Conservation (phyloP, 2,329 filamentous ascomycete genomes). For the Hirsutella minnesotensis region DNA sequence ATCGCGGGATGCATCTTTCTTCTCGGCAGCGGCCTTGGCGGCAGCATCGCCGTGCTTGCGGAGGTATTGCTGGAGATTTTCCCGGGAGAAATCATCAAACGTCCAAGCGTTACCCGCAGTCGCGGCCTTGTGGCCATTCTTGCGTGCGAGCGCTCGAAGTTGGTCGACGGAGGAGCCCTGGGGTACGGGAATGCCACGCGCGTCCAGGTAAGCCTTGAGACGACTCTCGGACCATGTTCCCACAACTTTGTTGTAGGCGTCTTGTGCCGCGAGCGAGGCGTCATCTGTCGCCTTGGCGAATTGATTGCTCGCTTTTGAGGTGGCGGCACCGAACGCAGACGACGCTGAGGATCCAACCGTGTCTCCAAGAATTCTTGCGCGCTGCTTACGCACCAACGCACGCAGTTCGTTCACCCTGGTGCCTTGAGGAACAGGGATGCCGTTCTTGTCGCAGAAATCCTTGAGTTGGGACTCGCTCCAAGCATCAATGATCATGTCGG, state of each 20-base stretch:
- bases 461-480: slow-evolving; percentile 89
- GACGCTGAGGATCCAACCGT: slow-evolving; percentile 44
- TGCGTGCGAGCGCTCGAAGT: slow-evolving; percentile 62
- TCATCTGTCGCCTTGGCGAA: slow-evolving; percentile 66
- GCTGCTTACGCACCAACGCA: slow-evolving; percentile 80
- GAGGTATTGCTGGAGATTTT: slow-evolving; percentile 54
- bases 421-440: slow-evolving; percentile 76
- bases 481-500: slow-evolving; percentile 73
- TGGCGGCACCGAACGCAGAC: slow-evolving; percentile 58
- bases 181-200: slow-evolving; percentile 64
- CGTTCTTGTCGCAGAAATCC: slow-evolving; percentile 85
- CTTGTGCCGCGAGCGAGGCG: slow-evolving; percentile 47
- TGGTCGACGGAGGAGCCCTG: slow-evolving; percentile 61
- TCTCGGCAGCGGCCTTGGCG: slow-evolving; percentile 47
- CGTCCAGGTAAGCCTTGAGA: slow-evolving; percentile 67
- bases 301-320: slow-evolving; percentile 62
- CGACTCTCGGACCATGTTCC: slow-evolving; percentile 62
- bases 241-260: slow-evolving; percentile 54
- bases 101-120: slow-evolving; percentile 62
- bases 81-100: slow-evolving; percentile 64
- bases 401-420: slow-evolving; percentile 83
- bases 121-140: slow-evolving; percentile 58
- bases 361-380: slow-evolving; percentile 58
- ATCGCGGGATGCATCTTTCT: slow-evolving; percentile 56
- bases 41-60: slow-evolving; percentile 37